Conservation (phyloP, 1,139 yeast species). For the Blastobotrys proliferans region DNA sequence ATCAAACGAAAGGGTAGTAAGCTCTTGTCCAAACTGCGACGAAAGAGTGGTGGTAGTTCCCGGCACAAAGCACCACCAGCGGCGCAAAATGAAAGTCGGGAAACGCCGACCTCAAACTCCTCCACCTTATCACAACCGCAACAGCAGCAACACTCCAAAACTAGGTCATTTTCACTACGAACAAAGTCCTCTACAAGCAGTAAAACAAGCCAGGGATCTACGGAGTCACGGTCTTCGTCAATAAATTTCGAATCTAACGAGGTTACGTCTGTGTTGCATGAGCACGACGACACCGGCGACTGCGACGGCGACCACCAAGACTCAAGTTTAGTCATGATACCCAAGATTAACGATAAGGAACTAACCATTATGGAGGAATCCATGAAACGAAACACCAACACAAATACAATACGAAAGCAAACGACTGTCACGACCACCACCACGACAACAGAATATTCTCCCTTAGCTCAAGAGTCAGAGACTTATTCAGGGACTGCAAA, state of each 20-base stretch:
- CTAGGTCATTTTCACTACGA: constrained; percentile 1
- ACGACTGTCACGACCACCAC: not conserved
- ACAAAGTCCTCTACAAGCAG: constrained; percentile 7
- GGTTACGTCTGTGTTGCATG: not conserved
- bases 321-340: not conserved
- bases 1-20: constrained; percentile 3
- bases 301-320: not conserved
- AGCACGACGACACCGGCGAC: not conserved
- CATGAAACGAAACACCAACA: constrained; percentile 2
- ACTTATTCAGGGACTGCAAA: not conserved
- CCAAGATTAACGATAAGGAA: not conserved
- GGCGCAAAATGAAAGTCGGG: constrained; percentile 2
- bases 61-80: not conserved
- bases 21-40: not conserved
- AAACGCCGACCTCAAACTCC: constrained; percentile 3
- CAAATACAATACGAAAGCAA: not conserved
- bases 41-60: constrained; percentile 5
- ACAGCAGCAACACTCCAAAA: not conserved
- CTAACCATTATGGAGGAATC: constrained; percentile 1
- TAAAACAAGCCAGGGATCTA: not conserved
- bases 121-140: not conserved
- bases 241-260: not conserved
- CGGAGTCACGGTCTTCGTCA: not conserved
- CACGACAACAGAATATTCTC: constrained; percentile 4
- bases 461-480: constrained; percentile 7